Evolutionary conservation across 1,284 basidiomycete genomes (phyloP), one percentile per base, ranked within the genome.

Genomic region (Lentinula novae-zelandiae): DNA sequence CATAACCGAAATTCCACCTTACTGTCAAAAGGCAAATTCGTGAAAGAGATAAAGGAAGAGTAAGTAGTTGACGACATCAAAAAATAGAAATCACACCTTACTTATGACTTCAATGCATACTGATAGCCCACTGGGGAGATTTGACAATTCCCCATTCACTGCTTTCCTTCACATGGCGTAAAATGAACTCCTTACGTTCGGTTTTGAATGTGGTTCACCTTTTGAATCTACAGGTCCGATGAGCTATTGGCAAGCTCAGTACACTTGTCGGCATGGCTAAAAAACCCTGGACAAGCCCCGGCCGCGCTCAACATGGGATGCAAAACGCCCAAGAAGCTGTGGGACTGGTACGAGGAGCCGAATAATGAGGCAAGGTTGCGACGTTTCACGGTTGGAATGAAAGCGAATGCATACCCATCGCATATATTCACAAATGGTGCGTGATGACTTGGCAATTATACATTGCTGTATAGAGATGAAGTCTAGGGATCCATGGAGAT

Each of bases 301-400:
- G 8, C 54, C 4, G 36, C 55, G 9, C 46, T 58, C 15, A 54
- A 58, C 12, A 46, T 62, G 15, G 34, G 22, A 36, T 22, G 48
- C 20, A 53, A 38, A 1, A 58, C 36, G 15, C 7, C 38, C 1
- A 46, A 52, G 31, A 53, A 34, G 34, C 17, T 54, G 39, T 62
- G 57, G 49, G 56, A 58, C 4, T 58, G 51, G 40, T 58, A 20
- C n/a, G 57, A 62, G 20, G 54, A 55, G 39, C 65, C 63, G 4
- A 59, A 59, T 57, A 66, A 66, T 46, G 60, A 60, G 60, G 51
- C 27, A 17, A 31, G 65, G 38, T 20, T 44, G 20, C 54, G 58
- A 13, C 58, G 63, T 9, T 66, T 64, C 61, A 55, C 34, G n/a
- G 51, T 57, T 27, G 61, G 57, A 36, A 64, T 66, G 65, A 57